A percentile compares a stretch with the other conserved stretches of the same genome.
phyloP scores from a whole-genome alignment of 352 stramenopile genomes.

The Pythium biforme region DNA sequence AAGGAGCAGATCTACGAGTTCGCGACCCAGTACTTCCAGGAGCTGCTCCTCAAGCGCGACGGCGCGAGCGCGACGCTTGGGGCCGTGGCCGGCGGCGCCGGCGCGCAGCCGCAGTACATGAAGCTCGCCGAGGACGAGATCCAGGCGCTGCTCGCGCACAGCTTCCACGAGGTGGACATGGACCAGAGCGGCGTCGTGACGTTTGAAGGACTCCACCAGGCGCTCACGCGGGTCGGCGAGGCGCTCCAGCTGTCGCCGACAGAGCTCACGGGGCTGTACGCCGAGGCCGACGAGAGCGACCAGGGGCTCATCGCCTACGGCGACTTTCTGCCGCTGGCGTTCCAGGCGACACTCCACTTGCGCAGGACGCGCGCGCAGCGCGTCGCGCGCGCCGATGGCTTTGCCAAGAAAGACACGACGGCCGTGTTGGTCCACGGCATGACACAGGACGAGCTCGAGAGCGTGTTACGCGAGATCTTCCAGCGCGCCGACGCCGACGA shows the following conservation, averaged over 20 bases:
- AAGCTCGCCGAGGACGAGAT: conserved; percentile 61
- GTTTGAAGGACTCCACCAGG: conserved; percentile 47
- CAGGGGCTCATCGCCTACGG: conserved; percentile 43
- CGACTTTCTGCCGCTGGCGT: conserved; percentile 51
- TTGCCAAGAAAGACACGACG: conserved; percentile 44
- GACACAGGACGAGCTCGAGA: conserved; percentile 82
- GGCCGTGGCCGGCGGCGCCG: background rate
- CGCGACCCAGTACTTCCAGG: conserved; percentile 66
- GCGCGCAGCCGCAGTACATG: conserved; percentile 41
- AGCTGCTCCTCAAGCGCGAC: conserved; percentile 45
- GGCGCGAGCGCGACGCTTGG: conserved; percentile 22
- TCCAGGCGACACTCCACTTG: conserved; percentile 49
- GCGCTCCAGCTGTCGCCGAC: conserved; percentile 52
- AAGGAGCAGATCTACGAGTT: conserved; percentile 82
- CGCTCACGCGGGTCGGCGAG: conserved; percentile 42
- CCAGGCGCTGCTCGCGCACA: conserved; percentile 40
- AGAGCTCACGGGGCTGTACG: conserved; percentile 58
- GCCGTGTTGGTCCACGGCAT: conserved; percentile 76
- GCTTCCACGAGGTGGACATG: conserved; percentile 45
- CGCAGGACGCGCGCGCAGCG: conserved; percentile 45
- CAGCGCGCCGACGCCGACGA: conserved; percentile 63
- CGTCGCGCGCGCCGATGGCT: conserved; percentile 39
- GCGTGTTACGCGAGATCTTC: conserved; percentile 74
- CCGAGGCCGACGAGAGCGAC: conserved; percentile 70
- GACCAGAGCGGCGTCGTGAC: conserved; percentile 40